Percentiles rank a stretch among this genome's conserved stretches.
Conservation (phyloP, 78 protist species). For the Pigoraptor vietnamica region DNA sequence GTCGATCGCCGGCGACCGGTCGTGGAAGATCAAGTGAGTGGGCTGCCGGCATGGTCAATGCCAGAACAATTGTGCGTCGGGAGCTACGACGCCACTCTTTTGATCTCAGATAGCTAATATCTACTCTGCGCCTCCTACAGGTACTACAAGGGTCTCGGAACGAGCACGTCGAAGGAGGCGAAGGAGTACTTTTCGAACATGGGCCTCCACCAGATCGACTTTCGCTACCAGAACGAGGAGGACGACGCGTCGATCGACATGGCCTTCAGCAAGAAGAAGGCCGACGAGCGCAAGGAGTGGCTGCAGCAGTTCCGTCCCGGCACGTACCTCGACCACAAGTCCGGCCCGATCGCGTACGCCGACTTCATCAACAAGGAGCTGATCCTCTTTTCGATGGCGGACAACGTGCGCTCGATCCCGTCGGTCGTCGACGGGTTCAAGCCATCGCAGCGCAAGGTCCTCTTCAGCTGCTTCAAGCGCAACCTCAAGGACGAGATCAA, state of each 20-base stretch:
- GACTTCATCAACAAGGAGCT: constrained; percentile 92
- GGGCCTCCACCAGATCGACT: constrained; percentile 59
- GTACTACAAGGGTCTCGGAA: constrained; percentile 99
- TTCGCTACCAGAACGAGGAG: constrained; percentile 44
- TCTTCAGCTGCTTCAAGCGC: constrained; percentile 95
- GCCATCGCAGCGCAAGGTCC: constrained; percentile 93
- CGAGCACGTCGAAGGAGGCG: constrained; percentile 87
- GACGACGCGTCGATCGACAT: constrained; percentile 69
- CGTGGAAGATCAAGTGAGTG: constrained; percentile 18
- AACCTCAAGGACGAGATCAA: constrained; percentile 86
- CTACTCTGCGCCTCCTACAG: constrained; percentile 23
- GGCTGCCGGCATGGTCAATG: not conserved
- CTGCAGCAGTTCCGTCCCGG: constrained; percentile 43
- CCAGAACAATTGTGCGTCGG: constrained; percentile 70
- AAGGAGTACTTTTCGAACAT: constrained; percentile 88
- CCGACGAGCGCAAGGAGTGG: constrained; percentile 94
- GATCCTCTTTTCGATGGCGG: constrained; percentile 88
- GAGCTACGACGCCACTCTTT: too few relatives aligned
- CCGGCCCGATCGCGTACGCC: not conserved
- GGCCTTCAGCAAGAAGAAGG: constrained; percentile 78
- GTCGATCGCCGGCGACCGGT: not conserved
- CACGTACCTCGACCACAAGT: constrained; percentile 43
- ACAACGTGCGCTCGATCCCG: constrained; percentile 95
- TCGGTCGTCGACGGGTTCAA: constrained; percentile 95
- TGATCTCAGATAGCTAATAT: too few relatives aligned